Percentiles rank a stretch among this genome's conserved stretches.
These are phyloP conservation scores for Penicillium olsonii DNA, from an alignment of 2,329 filamentous ascomycete species.

Conservation along the genomic window DNA sequence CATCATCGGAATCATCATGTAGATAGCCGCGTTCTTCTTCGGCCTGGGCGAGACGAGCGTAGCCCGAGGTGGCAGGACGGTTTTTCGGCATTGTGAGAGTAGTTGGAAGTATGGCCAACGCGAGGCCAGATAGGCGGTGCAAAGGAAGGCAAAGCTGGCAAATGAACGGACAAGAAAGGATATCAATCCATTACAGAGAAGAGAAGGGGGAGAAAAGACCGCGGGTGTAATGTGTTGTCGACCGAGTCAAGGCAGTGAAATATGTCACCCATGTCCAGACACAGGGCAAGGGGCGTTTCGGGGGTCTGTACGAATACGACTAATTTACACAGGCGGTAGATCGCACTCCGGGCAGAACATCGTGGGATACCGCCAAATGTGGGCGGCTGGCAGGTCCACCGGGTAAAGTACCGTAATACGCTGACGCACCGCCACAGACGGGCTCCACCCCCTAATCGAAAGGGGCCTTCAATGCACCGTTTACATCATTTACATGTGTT, in stretches of 20 bases:
- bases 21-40: conserved; percentile 57
- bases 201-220: conserved; percentile 4
- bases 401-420: conserved; percentile 12
- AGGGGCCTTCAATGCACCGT: conserved; percentile 13
- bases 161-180: conserved; percentile 9
- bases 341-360: conserved; percentile 3
- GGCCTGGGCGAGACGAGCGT: conserved; percentile 80
- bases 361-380: not conserved
- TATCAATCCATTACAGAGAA: conserved; percentile 19
- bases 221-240: conserved; percentile 5
- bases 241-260: conserved; percentile 7
- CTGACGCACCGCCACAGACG: conserved; percentile 25
- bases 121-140: conserved; percentile 1
- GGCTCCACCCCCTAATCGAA: conserved; percentile 24
- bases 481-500: not conserved
- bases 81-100: conserved; percentile 62
- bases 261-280: conserved; percentile 19
- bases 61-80: conserved; percentile 75
- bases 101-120: conserved; percentile 11
- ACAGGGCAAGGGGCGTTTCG: conserved; percentile 16
- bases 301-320: conserved; percentile 9
- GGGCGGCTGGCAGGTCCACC: not conserved
- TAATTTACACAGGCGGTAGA: conserved; percentile 20
- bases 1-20: conserved; percentile 70
- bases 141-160: conserved; percentile 15